A percentile compares a stretch with the other conserved stretches of the same genome.
Conservation (phyloP, 2,329 filamentous ascomycete species). For the Apiospora rasikravindrae region DNA sequence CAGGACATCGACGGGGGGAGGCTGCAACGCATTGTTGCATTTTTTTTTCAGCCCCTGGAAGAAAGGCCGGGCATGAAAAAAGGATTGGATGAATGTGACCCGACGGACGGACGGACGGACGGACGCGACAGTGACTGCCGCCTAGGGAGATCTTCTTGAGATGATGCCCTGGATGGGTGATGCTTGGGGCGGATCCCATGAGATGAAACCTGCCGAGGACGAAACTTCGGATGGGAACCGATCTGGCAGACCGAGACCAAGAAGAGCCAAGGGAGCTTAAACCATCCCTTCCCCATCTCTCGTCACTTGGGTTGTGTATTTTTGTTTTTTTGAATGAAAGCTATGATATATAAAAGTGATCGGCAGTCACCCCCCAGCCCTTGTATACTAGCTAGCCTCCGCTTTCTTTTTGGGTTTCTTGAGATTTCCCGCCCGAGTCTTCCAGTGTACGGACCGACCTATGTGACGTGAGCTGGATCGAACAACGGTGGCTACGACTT, state of each 20-base stretch:
- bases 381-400: not conserved
- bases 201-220: not conserved
- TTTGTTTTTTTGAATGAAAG: not conserved
- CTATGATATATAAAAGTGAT: not conserved
- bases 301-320: not conserved
- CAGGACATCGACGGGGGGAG: not conserved
- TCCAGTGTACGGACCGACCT: not conserved
- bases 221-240: slow-evolving; percentile 3
- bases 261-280: slow-evolving; percentile 10
- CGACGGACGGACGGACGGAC: not conserved
- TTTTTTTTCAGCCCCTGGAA: not conserved
- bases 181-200: not conserved
- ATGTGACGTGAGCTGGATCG: not conserved
- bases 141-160: not conserved
- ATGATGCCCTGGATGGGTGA: not conserved
- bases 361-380: not conserved
- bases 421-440: not conserved
- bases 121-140: not conserved
- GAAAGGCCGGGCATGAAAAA: not conserved
- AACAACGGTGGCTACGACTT: not conserved
- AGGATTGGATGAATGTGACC: not conserved
- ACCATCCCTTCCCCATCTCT: not conserved
- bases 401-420: not conserved
- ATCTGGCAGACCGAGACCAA: not conserved
- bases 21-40: not conserved